phyloP scores from a whole-genome alignment of 768 basidiomycete genomes.

The Psilocybe cubensis region DNA sequence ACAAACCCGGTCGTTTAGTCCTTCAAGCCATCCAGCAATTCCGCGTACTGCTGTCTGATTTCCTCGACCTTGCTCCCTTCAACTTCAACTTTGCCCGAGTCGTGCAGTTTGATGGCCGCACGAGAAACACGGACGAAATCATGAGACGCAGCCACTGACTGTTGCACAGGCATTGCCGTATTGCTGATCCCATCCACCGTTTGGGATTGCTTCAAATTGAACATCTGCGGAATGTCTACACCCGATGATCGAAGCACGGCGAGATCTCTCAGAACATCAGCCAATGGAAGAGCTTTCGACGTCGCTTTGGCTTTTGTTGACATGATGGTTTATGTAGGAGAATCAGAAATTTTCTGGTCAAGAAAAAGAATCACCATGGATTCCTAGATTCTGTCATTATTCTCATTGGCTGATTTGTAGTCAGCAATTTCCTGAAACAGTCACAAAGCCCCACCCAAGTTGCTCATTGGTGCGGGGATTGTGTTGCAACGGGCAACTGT shows the following conservation, averaged over 20 bases:
- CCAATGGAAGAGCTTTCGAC: conserved; percentile 55
- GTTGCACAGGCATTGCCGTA: conserved; percentile 31
- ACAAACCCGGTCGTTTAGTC: not conserved
- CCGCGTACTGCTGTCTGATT: conserved; percentile 57
- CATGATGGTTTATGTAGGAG: conserved; percentile 20
- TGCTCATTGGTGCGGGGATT: conserved; percentile 2
- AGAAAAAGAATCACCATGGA: conserved; percentile 11
- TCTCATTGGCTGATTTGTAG: not conserved
- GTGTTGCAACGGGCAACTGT: conserved; percentile 3
- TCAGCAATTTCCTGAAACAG: not conserved
- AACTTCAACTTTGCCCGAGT: conserved; percentile 53
- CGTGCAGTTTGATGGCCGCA: conserved; percentile 54
- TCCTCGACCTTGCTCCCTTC: conserved; percentile 60
- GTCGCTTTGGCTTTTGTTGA: conserved; percentile 35
- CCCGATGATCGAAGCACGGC: conserved; percentile 69
- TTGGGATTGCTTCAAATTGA: conserved; percentile 7
- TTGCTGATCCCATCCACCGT: conserved; percentile 5
- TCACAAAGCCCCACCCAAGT: not conserved
- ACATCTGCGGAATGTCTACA: conserved; percentile 34
- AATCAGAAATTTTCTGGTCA: conserved; percentile 7
- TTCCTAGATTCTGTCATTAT: not conserved
- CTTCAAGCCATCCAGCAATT: conserved; percentile 43
- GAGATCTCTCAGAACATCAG: conserved; percentile 70
- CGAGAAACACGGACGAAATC: conserved; percentile 64
- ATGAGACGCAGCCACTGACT: conserved; percentile 54